Conservation (phyloP, 2,329 filamentous ascomycete genomes). For the Elsinoe ampelina region DNA sequence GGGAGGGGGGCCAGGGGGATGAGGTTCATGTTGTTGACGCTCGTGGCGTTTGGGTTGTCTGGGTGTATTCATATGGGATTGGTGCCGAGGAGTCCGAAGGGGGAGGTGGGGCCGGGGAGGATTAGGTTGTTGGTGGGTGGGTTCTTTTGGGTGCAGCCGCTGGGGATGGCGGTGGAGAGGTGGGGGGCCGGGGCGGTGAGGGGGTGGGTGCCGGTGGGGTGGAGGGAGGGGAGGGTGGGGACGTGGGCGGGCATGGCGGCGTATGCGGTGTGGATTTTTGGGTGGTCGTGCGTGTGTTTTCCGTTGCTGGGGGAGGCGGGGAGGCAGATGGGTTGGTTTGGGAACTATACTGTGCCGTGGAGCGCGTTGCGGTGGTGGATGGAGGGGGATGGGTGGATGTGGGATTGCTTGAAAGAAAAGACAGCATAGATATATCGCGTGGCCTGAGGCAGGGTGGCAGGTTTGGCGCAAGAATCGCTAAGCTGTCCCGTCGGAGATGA, state of each 20-base stretch:
- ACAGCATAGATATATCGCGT: too few relatives aligned
- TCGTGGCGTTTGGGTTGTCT: slow-evolving; percentile 22
- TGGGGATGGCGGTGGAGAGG: slow-evolving; percentile 21
- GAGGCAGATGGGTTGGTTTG: slow-evolving; percentile 21
- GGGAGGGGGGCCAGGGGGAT: slow-evolving; percentile 14
- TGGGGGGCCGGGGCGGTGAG: slow-evolving; percentile 14
- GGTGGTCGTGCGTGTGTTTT: slow-evolving; percentile 20
- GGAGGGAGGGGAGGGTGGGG: background rate
- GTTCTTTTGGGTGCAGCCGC: slow-evolving; percentile 26
- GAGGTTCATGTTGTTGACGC: slow-evolving; percentile 20
- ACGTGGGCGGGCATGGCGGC: slow-evolving; percentile 12
- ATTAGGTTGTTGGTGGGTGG: slow-evolving; percentile 15
- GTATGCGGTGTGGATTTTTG: slow-evolving; percentile 20
- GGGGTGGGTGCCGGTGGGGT: background rate
- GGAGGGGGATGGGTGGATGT: background rate
- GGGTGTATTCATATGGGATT: slow-evolving; percentile 25
- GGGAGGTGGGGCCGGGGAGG: background rate
- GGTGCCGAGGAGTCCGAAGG: slow-evolving; percentile 22
- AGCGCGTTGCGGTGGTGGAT: slow-evolving; percentile 16
- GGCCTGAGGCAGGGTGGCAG: too few relatives aligned
- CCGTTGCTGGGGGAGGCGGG: slow-evolving; percentile 21
- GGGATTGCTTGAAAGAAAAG: background rate
- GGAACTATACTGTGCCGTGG: background rate
- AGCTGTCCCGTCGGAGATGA: too few relatives aligned
- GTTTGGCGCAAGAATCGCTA: too few relatives aligned